Conservation (phyloP, 371 early-diverging fungal genomes). For the Globomyces sp. region DNA sequence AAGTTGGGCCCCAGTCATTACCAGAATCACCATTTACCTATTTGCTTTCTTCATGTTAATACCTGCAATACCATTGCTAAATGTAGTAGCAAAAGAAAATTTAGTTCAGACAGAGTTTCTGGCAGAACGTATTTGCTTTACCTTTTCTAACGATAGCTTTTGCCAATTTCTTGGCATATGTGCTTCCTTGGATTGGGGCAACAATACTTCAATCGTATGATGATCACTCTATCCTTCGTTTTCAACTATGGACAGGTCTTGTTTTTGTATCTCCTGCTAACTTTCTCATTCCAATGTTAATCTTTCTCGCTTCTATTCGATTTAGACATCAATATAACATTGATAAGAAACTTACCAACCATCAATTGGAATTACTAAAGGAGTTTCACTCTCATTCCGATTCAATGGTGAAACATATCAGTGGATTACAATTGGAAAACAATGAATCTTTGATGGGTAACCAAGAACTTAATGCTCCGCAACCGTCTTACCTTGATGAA, state of each 20-base stretch:
- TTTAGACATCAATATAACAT: slow-evolving; percentile 46
- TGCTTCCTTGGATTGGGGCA: slow-evolving; percentile 68
- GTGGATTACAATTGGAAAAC: no score
- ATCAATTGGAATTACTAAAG: slow-evolving; percentile 43
- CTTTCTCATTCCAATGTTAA: slow-evolving; percentile 70
- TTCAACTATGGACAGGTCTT: slow-evolving; percentile 57
- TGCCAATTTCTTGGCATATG: slow-evolving; percentile 56
- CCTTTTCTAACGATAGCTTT: not conserved
- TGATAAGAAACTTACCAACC: slow-evolving; percentile 30
- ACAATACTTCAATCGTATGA: slow-evolving; percentile 47
- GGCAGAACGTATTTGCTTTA: not conserved
- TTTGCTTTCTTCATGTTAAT: slow-evolving; percentile 71
- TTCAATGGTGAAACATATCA: no score
- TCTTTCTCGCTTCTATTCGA: slow-evolving; percentile 56
- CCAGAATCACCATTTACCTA: slow-evolving; percentile 60
- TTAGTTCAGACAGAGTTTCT: slow-evolving; percentile 54
- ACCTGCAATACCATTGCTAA: slow-evolving; percentile 72
- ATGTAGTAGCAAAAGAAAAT: slow-evolving; percentile 70
- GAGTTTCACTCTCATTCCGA: slow-evolving; percentile 29
- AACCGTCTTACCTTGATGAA: not conserved
- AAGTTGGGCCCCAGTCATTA: slow-evolving; percentile 25
- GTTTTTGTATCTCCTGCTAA: slow-evolving; percentile 67
- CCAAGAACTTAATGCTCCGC: no score
- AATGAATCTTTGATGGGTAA: no score
- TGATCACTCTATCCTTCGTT: slow-evolving; percentile 36